Base-by-base conservation (phyloP, 2,329 filamentous ascomycete genomes). In the Penicillium decumbens region DNA sequence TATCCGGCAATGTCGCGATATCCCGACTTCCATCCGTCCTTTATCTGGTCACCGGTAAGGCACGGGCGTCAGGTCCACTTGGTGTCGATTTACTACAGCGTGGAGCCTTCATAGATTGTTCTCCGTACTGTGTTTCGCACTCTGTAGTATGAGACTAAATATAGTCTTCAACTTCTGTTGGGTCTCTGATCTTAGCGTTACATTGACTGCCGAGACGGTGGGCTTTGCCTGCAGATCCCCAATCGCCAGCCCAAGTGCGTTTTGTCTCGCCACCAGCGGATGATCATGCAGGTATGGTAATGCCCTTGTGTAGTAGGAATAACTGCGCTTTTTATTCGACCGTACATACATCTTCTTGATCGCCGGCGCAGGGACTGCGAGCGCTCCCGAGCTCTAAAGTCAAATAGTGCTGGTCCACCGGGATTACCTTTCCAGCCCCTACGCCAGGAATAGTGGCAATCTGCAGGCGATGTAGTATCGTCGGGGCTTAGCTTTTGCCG, bases 281-380 rank as follows among this genome's bases (percentile, higher is more conserved):
- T 3, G 15, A 37, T 37, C 15, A 18, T 20, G 33, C 32, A 35
- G 32, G 32, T 10, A 18, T 35, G 2, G 6, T 18, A 37, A 37
- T 23, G 18, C 9, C 33, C 10, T 4, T 29, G 27, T 29, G 10
- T 29, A 29, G 8, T 29, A 29, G 15, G 7, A 9, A 37, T 37
- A 12, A 10, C 33, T 8, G 7, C 18, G 9, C 32, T 8, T 23
- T 37, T 10, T 37, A 20, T 37, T 37, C 20, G 9, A 20, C 15
- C 9, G 15, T 15, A 2, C 15, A 37, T 37, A 18, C 15, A 4
- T n/a, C 30, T 15, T 29, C 12, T 9, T 37, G 58, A 54, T 58
- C 49, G 47, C 41, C 44, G 25, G 44, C 51, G 53, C 56, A 60
- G 56, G 56, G 54, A 53, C 43, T 54, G 32, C 32, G 33, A 35